Evolutionary conservation across 2,329 filamentous ascomycete genomes (phyloP).

Genomic region (Xylariaceae sp.): DNA sequence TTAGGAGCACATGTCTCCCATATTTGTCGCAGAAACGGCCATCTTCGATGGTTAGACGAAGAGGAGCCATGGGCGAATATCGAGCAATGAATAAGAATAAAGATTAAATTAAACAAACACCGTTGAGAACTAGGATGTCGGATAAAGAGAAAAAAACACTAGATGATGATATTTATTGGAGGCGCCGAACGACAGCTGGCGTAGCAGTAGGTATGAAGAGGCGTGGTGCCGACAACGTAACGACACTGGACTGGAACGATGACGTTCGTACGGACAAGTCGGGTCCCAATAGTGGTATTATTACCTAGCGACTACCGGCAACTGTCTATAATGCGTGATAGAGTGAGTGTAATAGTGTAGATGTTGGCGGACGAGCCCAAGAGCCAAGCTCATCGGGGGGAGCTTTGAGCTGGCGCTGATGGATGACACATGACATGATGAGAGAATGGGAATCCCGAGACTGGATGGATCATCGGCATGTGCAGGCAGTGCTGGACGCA

Average conservation of each 20-base stretch:
- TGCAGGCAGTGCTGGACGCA: background rate
- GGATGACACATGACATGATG: background rate
- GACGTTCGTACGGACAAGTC: background rate
- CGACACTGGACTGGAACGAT: background rate
- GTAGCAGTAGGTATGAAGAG: background rate
- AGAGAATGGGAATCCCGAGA: background rate
- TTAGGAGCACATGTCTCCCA: conserved; percentile 78
- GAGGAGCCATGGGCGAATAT: conserved; percentile 55
- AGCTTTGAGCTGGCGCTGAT: background rate
- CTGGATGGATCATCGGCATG: background rate
- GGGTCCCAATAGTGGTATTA: background rate
- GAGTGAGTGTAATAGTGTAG: background rate
- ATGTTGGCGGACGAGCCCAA: background rate
- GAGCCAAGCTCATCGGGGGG: background rate
- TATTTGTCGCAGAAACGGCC: conserved; percentile 74
- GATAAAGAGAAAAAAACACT: background rate
- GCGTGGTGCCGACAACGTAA: background rate
- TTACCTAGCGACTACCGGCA: background rate
- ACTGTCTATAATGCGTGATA: background rate
- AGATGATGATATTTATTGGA: background rate
- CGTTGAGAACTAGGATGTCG: background rate
- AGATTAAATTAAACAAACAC: background rate
- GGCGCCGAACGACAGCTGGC: background rate
- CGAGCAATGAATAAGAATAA: background rate
- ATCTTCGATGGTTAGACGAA: conserved; percentile 79